Conservation (phyloP, 1,139 yeast genomes). For the Suhomyces bolitotheri region DNA sequence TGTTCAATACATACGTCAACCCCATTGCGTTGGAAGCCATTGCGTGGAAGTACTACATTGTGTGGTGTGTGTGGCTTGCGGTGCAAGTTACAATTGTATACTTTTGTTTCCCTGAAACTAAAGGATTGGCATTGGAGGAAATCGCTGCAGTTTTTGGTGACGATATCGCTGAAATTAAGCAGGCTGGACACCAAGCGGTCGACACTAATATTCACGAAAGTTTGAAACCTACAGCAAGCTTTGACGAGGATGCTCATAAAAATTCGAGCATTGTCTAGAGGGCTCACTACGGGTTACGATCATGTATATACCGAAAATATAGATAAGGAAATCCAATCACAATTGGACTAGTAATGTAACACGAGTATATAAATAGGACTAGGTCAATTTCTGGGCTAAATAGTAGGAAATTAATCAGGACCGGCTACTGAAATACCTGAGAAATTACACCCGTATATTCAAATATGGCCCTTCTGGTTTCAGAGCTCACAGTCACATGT, state of each 20-base stretch:
- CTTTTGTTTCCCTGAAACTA: conserved; percentile 43
- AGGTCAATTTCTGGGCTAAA: no score
- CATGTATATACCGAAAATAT: no score
- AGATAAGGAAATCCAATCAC: no score
- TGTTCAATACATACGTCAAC: conserved; percentile 14
- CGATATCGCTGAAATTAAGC: conserved; percentile 6
- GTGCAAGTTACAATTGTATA: conserved; percentile 11
- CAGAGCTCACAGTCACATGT: no score
- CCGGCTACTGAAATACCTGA: no score
- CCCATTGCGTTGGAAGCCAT: conserved; percentile 17
- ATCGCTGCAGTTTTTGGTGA: conserved; percentile 15
- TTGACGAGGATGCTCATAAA: not conserved
- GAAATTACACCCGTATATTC: no score
- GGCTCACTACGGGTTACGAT: no score
- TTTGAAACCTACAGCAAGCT: not conserved
- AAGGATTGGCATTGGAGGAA: conserved; percentile 47
- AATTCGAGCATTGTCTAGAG: not conserved
- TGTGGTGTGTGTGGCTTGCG: conserved; percentile 13
- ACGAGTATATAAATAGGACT: no score
- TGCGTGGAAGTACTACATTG: conserved; percentile 19
- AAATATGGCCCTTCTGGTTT: no score
- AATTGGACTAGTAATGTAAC: no score
- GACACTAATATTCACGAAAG: not conserved
- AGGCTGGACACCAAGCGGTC: conserved; percentile 1
- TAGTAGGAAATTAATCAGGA: no score